These are phyloP conservation scores for Tanacetum coccineum DNA, from an alignment of 129 eudicot species.

Conservation along the genomic window DNA sequence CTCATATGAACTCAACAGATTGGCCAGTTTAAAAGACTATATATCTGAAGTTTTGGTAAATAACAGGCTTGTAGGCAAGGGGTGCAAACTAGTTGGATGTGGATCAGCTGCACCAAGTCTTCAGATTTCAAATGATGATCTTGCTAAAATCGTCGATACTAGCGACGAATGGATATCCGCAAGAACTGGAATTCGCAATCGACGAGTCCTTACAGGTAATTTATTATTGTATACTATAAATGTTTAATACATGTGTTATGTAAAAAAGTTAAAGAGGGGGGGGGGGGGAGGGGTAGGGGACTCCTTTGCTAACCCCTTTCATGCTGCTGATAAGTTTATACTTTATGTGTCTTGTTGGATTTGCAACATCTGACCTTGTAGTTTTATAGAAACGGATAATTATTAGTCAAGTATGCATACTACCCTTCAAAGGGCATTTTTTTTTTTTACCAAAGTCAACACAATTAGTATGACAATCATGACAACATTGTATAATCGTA, in stretches of 20 bases:
- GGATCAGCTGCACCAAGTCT: constrained; percentile 87
- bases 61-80: constrained; percentile 54
- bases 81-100: constrained; percentile 95
- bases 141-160: constrained; percentile 78
- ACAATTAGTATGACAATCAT: neutral
- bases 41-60: neutral
- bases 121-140: constrained; percentile 78
- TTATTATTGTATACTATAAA: neutral
- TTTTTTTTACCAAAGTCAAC: neutral
- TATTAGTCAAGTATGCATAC: neutral
- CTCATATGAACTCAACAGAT: constrained; percentile 5
- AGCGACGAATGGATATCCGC: constrained; percentile 88
- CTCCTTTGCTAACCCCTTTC: neutral
- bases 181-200: constrained; percentile 84
- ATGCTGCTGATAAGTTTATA: neutral
- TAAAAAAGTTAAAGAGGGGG: neutral
- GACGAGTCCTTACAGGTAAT: constrained; percentile 76
- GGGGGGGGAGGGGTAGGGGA: neutral
- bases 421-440: neutral
- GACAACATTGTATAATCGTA: neutral
- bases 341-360: neutral
- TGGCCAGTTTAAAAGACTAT: neutral
- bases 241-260: neutral
- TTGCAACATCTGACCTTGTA: neutral
- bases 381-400: neutral